phyloP scores from a whole-genome alignment of 169 alveolate species.

The Amoebophrya sp. region DNA sequence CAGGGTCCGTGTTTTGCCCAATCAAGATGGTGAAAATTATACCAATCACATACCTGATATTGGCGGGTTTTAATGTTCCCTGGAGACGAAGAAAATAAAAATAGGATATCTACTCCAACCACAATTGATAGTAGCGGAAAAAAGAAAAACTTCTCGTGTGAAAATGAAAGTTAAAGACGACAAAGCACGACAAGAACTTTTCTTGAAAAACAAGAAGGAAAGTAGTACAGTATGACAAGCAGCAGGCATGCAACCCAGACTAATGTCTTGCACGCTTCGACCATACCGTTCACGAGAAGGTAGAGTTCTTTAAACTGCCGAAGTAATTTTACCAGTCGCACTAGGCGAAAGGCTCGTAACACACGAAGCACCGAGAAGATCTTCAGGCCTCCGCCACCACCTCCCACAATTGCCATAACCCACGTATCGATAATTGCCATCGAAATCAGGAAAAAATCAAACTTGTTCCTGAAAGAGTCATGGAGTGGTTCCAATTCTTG shows the following conservation, averaged over 20 bases:
- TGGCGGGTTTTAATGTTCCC: too few relatives aligned
- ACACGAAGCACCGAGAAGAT: neutral
- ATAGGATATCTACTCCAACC: too few relatives aligned
- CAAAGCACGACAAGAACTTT: too few relatives aligned
- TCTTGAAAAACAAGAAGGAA: too few relatives aligned
- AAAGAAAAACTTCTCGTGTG: too few relatives aligned
- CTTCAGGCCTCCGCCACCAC: neutral
- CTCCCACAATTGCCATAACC: neutral
- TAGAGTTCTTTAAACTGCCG: neutral
- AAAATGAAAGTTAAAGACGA: too few relatives aligned
- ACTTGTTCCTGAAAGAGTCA: neutral
- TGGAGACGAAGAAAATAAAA: too few relatives aligned
- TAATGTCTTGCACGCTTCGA: neutral
- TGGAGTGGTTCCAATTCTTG: too few relatives aligned
- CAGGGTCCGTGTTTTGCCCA: neutral
- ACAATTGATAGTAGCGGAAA: too few relatives aligned
- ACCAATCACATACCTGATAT: neutral
- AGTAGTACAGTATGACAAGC: neutral
- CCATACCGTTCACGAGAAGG: neutral
- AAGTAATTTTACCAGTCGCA: neutral
- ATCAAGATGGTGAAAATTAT: neutral
- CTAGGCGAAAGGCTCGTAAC: neutral
- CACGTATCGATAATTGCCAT: neutral
- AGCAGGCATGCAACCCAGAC: neutral
- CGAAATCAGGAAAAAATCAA: neutral